Percentiles rank a stretch among this genome's conserved stretches.
Evolutionary conservation across 2,329 filamentous ascomycete genomes (phyloP).

Genomic region (Incumbomyces lentus): DNA sequence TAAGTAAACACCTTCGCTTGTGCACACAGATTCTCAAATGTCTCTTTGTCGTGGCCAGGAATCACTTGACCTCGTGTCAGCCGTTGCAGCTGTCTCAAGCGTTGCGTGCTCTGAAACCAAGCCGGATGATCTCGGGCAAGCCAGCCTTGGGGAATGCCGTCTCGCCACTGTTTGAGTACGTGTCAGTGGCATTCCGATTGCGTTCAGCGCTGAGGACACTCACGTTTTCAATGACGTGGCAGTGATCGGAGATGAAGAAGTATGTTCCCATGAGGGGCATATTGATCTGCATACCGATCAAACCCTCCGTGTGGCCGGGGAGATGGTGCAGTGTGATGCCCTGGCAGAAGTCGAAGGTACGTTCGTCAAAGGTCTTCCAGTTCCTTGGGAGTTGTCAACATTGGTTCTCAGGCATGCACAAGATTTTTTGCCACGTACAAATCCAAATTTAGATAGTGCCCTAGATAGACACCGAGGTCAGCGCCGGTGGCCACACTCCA

Average conservation of each 20-base stretch:
- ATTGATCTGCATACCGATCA: constrained; percentile 21
- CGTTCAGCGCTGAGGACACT: background rate
- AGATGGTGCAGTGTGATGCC: constrained; percentile 20
- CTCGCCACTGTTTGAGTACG: constrained; percentile 12
- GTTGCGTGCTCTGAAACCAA: constrained; percentile 19
- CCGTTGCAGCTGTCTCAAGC: constrained; percentile 18
- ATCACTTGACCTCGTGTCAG: constrained; percentile 16
- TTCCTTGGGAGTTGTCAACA: constrained; percentile 9
- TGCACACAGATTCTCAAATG: constrained; percentile 11
- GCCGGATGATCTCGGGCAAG: constrained; percentile 19
- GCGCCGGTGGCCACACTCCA: constrained; percentile 20
- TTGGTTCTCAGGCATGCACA: no score
- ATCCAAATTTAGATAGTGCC: constrained; percentile 19
- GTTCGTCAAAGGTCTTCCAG: constrained; percentile 21
- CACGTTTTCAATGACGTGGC: constrained; percentile 21
- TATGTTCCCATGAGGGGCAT: constrained; percentile 20
- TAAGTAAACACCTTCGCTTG: constrained; percentile 9
- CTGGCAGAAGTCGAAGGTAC: constrained; percentile 20
- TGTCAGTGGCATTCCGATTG: background rate
- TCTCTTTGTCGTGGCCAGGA: constrained; percentile 20
- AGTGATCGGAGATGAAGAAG: constrained; percentile 20
- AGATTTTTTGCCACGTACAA: constrained; percentile 18
- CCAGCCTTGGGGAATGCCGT: constrained; percentile 21
- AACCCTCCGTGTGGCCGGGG: constrained; percentile 19
- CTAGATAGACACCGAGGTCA: constrained; percentile 19